Conservation (phyloP, 2,329 filamentous ascomycete genomes). For the Cladosporium oxysporum region DNA sequence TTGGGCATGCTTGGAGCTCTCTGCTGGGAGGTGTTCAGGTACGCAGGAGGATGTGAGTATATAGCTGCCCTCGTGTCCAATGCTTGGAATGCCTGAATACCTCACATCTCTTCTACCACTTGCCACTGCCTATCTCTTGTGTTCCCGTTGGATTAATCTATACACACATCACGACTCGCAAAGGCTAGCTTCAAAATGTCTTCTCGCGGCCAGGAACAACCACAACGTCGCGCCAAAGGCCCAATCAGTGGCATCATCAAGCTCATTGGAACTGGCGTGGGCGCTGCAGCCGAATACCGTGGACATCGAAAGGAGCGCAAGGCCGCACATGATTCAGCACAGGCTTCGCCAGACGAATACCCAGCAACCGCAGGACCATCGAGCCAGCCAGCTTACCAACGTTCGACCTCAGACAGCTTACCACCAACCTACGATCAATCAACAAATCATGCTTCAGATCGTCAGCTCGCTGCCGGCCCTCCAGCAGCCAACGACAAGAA, state of each 20-base stretch:
- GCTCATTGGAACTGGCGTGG: slow-evolving; percentile 31
- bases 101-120: not conserved
- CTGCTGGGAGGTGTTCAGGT: not conserved
- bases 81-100: not conserved
- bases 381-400: not conserved
- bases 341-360: slow-evolving; percentile 14
- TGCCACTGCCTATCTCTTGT: not conserved
- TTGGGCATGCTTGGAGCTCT: slow-evolving; percentile 2
- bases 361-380: slow-evolving; percentile 5
- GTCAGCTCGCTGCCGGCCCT: slow-evolving; percentile 20
- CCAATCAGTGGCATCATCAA: slow-evolving; percentile 20
- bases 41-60: not conserved
- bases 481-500: slow-evolving; percentile 22
- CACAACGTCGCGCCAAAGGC: slow-evolving; percentile 6
- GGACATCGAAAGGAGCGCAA: slow-evolving; percentile 32
- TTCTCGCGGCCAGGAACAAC: not conserved
- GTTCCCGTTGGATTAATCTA: not conserved
- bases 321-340: slow-evolving; percentile 22
- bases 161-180: not conserved
- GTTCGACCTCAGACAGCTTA: not conserved
- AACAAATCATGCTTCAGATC: slow-evolving; percentile 12
- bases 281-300: slow-evolving; percentile 33
- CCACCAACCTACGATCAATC: slow-evolving; percentile 24
- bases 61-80: slow-evolving; percentile 1
- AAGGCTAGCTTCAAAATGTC: not conserved